Evolutionary conservation across 805 yeast genomes (phyloP), one percentile per base, ranked within the genome.

Genomic region (Starmera quercuum): DNA sequence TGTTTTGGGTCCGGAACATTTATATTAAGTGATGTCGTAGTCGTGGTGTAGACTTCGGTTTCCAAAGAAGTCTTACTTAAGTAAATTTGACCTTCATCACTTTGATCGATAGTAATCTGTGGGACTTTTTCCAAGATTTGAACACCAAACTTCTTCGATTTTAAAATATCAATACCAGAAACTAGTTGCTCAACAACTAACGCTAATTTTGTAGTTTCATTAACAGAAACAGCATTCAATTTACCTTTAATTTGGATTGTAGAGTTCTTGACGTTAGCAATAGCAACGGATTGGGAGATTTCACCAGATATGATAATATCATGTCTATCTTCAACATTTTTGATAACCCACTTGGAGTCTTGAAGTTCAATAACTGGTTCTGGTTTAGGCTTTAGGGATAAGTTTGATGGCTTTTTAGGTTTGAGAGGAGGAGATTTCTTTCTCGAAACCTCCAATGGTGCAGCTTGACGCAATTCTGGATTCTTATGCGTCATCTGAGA

Each of bases 401-500:
- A 63, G 25, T 72, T 66, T 7, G 73, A 58, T 31, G 95, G 95
- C 53, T 86, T 86, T 68, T 80, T 83, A 38, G 96, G 95, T 29
- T 84, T 85, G 19, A 73, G 69, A 26, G 95, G 95, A 30, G 70
- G 64, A 11, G 62, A 48, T 45, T 70, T 71, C 51, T 69, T 68
- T 17, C 14, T 19, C 11, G 12, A 9, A 14, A 7, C 15, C 7
- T 13, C 14, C 5, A 27, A 15, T 17, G 22, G 21, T 10, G 30
- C 14, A 17, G 20, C 21, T 9, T 64, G 70, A 49, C 95, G 81
- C 47, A 88, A 66, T 30, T 66, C 78, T 2, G 96, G 95, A 58
- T 87, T 85, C 61, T 86, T 87, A 60, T 86, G 95, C 16, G 96
- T 86, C 87, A 84, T 85, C 60, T 87, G 84, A 7, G 94, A 80